phyloP scores from a whole-genome alignment of 2,329 filamentous ascomycete genomes.

The Lachnellula cervina region DNA sequence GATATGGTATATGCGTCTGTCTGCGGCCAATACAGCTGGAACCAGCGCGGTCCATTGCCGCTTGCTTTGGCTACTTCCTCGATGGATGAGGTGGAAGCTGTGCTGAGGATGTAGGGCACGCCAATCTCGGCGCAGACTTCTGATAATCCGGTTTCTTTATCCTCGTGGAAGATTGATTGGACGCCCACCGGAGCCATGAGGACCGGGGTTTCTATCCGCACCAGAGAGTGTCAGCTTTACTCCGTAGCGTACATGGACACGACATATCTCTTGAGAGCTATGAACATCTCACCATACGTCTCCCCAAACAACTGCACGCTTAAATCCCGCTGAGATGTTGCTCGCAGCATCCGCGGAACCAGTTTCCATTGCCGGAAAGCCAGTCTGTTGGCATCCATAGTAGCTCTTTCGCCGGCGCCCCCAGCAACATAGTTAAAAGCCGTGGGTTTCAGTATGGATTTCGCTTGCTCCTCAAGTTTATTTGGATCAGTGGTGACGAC shows the following conservation, averaged over 20 bases:
- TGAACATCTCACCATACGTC: conserved; percentile 35
- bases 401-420: conserved; percentile 57
- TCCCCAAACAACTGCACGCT: conserved; percentile 48
- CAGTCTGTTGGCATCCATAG: conserved; percentile 59
- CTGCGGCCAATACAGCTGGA: conserved; percentile 69
- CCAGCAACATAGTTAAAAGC: conserved; percentile 58
- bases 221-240: background rate
- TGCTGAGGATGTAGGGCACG: conserved; percentile 64
- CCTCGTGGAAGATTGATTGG: conserved; percentile 60
- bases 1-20: conserved; percentile 61
- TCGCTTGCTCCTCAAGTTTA: conserved; percentile 51
- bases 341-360: conserved; percentile 55
- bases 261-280: too few relatives aligned
- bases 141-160: conserved; percentile 60
- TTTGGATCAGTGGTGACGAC: conserved; percentile 55
- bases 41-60: conserved; percentile 59
- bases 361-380: conserved; percentile 62
- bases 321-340: conserved; percentile 50
- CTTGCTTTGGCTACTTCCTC: conserved; percentile 61
- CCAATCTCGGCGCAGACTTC: conserved; percentile 54
- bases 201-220: conserved; percentile 38
- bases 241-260: too few relatives aligned
- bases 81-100: conserved; percentile 56
- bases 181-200: conserved; percentile 66
- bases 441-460: conserved; percentile 40